These are phyloP conservation scores for Pestalotiopsis sp. DNA, from an alignment of 2,329 filamentous ascomycete genomes.

Conservation along the genomic window DNA sequence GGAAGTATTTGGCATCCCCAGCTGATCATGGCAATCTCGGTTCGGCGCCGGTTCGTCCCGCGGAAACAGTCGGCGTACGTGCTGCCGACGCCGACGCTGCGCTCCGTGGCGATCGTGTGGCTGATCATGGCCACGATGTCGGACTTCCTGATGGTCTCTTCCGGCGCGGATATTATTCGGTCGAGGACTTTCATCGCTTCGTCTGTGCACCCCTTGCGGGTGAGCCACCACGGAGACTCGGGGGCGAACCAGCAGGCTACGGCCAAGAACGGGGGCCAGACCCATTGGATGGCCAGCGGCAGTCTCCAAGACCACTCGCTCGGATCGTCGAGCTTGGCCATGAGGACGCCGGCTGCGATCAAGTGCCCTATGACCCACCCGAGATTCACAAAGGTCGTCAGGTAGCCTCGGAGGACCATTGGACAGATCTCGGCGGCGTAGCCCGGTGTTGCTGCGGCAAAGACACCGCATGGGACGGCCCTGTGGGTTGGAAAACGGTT, in stretches of 20 bases:
- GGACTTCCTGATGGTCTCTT: neutral
- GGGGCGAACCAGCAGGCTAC: neutral
- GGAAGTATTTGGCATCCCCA: conserved; percentile 1
- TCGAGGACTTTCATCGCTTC: neutral
- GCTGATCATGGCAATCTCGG: neutral
- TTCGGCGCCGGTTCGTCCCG: neutral
- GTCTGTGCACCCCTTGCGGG: neutral
- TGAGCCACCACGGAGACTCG: neutral
- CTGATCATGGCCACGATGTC: neutral
- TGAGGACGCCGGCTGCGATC: neutral
- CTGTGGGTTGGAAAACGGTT: neutral
- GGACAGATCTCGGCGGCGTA: neutral
- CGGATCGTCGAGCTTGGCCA: neutral
- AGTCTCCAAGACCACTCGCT: neutral
- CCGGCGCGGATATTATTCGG: neutral
- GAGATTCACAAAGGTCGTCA: neutral
- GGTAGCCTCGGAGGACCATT: neutral
- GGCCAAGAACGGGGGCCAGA: neutral
- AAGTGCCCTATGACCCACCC: neutral
- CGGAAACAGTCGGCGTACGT: neutral
- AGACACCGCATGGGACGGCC: neutral
- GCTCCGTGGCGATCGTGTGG: neutral
- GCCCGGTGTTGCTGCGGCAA: neutral
- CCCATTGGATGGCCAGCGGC: neutral
- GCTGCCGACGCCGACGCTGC: neutral